Conservation (phyloP, 2,329 filamentous ascomycete species). For the Phaeoacremonium minimum region DNA sequence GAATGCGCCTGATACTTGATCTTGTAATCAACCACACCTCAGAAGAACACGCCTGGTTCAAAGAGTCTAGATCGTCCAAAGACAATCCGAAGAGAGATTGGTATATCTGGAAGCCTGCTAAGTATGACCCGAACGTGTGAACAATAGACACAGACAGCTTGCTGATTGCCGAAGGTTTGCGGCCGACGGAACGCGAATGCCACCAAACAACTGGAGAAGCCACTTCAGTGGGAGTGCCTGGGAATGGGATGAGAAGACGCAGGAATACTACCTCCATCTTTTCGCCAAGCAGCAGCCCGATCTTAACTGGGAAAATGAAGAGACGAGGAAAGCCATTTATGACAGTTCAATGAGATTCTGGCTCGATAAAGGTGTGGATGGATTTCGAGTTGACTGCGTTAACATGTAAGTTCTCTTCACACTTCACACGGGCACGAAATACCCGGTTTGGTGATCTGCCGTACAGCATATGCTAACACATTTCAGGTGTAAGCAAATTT, state of each 20-base stretch:
- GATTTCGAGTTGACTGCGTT: constrained; percentile 72
- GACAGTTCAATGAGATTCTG: constrained; percentile 72
- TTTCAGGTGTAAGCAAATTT: no score
- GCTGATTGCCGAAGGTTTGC: constrained; percentile 36
- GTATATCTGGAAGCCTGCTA: constrained; percentile 50
- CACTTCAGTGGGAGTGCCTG: constrained; percentile 60
- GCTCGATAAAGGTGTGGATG: constrained; percentile 68
- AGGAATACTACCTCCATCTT: constrained; percentile 73
- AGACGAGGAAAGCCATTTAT: constrained; percentile 66
- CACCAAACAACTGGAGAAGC: constrained; percentile 72
- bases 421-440: no score
- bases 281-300: constrained; percentile 76
- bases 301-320: constrained; percentile 77
- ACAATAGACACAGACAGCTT: neutral
- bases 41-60: constrained; percentile 68
- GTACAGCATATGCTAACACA: no score
- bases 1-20: constrained; percentile 70
- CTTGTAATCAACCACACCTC: constrained; percentile 77
- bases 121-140: no score
- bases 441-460: no score
- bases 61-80: constrained; percentile 57
- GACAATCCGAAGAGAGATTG: constrained; percentile 63
- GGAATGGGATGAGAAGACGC: constrained; percentile 68
- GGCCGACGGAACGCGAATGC: constrained; percentile 54
- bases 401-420: no score